Conservation (phyloP, 2,329 filamentous ascomycete genomes). For the Talaromyces sp. region DNA sequence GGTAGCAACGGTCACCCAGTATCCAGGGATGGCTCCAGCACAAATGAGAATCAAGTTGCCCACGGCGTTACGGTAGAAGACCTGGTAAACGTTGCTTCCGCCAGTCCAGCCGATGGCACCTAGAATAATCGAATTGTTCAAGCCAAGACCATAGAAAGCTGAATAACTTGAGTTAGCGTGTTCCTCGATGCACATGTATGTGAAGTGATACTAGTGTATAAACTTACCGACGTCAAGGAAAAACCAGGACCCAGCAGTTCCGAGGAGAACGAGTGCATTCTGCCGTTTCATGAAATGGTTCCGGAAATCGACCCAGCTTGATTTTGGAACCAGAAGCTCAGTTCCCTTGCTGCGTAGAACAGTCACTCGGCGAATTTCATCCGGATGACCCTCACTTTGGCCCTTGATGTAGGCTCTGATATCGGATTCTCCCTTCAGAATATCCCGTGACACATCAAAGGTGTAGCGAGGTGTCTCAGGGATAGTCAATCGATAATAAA, state of each 20-base stretch:
- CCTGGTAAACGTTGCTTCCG: slow-evolving; percentile 66
- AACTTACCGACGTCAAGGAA: slow-evolving; percentile 65
- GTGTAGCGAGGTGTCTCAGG: slow-evolving; percentile 88
- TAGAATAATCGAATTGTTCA: slow-evolving; percentile 77
- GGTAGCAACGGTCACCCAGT: slow-evolving; percentile 76
- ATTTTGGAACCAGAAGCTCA: slow-evolving; percentile 67
- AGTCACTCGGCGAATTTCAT: slow-evolving; percentile 67
- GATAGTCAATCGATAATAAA: slow-evolving; percentile 85
- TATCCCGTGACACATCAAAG: slow-evolving; percentile 76
- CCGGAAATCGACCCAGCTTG: slow-evolving; percentile 72
- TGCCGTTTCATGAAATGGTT: slow-evolving; percentile 71
- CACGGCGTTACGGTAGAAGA: slow-evolving; percentile 72
- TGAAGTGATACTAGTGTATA: no score
- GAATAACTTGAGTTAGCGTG: slow-evolving; percentile 26
- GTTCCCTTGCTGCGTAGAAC: slow-evolving; percentile 58
- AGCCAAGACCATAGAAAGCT: slow-evolving; percentile 68
- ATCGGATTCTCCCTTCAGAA: slow-evolving; percentile 73
- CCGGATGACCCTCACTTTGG: slow-evolving; percentile 63
- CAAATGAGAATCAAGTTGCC: slow-evolving; percentile 79
- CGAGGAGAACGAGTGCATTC: slow-evolving; percentile 71
- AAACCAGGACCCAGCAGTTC: slow-evolving; percentile 86
- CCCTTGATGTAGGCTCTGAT: slow-evolving; percentile 74
- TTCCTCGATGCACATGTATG: no score
- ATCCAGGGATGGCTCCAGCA: slow-evolving; percentile 77
- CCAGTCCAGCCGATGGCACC: slow-evolving; percentile 70